Evolutionary conservation across 371 early-diverging fungal genomes (phyloP), one percentile per base, ranked within the genome.

Genomic region (Rhizopus microsporus): DNA sequence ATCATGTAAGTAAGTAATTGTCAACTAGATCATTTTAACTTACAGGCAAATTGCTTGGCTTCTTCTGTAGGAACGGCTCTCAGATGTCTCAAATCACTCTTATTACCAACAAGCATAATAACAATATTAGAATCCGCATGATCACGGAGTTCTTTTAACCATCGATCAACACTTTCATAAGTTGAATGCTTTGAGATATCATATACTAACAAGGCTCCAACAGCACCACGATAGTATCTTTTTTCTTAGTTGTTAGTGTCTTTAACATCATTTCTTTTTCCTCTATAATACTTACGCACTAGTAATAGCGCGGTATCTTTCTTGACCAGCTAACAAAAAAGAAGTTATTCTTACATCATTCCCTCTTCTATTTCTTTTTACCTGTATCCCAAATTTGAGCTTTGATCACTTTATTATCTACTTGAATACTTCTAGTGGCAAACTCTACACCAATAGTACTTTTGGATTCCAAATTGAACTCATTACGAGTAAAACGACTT

Each of bases 401-500:
- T 77, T 99, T 99, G 62, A 99, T 94, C 23, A 91, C 93, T 74
- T 97, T 94, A 56, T 87, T 86, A 64, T 98, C 96, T 17, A 99
- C 95, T 70, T 96, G 92, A 72, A 99, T 96, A 75, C 89, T 92
- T 54, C 97, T 88, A 47, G 99, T 99, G 37, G 97, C 99, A 83
- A 99, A 99, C 73, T 99, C 98, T 34, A 99, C 99, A 62, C 99
- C 99, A 64, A 99, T 99, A 56, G 99, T 99, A 23, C 99, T 96
- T 77, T 98, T 98, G 54, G 97, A 94, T 64, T 96, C 97, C 62
- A 95, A 69, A 72, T 91, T 93, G 82, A 99, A 99, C 76, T 97
- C 97, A 77, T 98, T 94, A 61, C 96, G 88, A 30, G 99, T 98
- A 77, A 99, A 98, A 58, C 97, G 89, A 63, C 93, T 88, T 45